Conservation (phyloP, 768 basidiomycete species). For the Amanita rubescens region DNA sequence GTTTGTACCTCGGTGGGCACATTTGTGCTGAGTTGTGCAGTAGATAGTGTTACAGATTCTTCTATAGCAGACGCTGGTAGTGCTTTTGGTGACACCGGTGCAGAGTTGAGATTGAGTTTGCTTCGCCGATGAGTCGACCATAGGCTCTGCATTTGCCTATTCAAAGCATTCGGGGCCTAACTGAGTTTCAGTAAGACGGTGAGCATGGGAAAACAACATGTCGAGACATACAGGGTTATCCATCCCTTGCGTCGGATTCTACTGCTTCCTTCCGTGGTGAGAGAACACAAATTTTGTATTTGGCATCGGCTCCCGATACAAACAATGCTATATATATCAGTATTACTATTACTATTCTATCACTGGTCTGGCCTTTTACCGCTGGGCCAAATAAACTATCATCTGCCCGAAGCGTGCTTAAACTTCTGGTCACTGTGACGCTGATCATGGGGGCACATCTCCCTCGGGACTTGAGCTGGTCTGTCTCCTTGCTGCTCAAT, state of each 20-base stretch:
- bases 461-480: background rate
- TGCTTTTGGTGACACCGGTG: constrained; percentile 16
- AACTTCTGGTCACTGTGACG: no score
- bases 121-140: constrained; percentile 63
- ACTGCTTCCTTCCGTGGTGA: no score
- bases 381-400: no score
- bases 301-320: background rate
- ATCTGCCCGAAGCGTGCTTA: no score
- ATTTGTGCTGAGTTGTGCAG: constrained; percentile 8
- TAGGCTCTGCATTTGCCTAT: constrained; percentile 71
- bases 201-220: background rate
- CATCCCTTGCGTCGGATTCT: constrained; percentile 13
- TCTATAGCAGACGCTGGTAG: constrained; percentile 8
- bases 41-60: constrained; percentile 10
- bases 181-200: constrained; percentile 37
- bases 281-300: background rate
- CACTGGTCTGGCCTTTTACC: no score
- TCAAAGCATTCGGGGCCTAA: constrained; percentile 68
- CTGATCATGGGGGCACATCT: constrained; percentile 2
- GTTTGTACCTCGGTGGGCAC: constrained; percentile 9
- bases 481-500: no score
- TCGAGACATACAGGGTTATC: constrained; percentile 20
- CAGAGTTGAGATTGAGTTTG: constrained; percentile 62
- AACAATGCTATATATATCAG: no score
- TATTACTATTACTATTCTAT: no score